Conservation (phyloP, 1,284 basidiomycete genomes). For the Binderoboletus segoi region DNA sequence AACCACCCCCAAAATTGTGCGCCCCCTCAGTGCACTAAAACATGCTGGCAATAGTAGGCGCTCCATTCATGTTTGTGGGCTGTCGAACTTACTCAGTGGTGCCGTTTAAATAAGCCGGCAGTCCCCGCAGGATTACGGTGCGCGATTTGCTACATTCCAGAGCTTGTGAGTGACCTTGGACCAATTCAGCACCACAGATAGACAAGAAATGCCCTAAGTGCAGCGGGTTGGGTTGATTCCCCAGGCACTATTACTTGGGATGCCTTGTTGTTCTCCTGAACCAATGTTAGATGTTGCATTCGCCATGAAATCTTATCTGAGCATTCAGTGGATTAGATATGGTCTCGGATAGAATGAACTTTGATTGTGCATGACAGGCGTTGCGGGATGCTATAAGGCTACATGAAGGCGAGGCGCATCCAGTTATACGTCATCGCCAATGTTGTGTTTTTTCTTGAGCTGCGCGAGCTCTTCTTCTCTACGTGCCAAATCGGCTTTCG, state of each 20-base stretch:
- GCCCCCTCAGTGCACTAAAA: slow-evolving; percentile 53
- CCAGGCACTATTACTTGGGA: slow-evolving; percentile 1
- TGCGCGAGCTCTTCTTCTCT: slow-evolving; percentile 89
- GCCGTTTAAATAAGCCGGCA: slow-evolving; percentile 49
- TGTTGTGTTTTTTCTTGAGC: slow-evolving; percentile 85
- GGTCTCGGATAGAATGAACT: slow-evolving; percentile 10
- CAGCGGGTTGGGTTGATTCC: slow-evolving; percentile 21
- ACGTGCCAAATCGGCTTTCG: slow-evolving; percentile 89
- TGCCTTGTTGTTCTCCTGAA: slow-evolving; percentile 3
- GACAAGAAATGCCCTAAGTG: slow-evolving; percentile 36
- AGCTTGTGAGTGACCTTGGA: slow-evolving; percentile 48
- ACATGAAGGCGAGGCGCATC: slow-evolving; percentile 3
- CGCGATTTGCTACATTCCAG: slow-evolving; percentile 40
- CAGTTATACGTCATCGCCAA: slow-evolving; percentile 66
- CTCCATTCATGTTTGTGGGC: not conserved
- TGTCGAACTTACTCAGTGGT: slow-evolving; percentile 15
- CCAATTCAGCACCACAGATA: slow-evolving; percentile 40
- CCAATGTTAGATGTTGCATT: slow-evolving; percentile 14
- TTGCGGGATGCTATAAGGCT: slow-evolving; percentile 1
- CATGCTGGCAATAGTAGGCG: slow-evolving; percentile 75
- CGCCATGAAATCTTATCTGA: slow-evolving; percentile 4
- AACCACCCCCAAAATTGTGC: slow-evolving; percentile 53
- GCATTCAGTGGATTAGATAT: too few species aligned
- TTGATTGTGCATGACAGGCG: slow-evolving; percentile 12
- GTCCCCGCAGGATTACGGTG: slow-evolving; percentile 69